phyloP scores from a whole-genome alignment of 2,329 filamentous ascomycete genomes.

The Xylaria sp. region DNA sequence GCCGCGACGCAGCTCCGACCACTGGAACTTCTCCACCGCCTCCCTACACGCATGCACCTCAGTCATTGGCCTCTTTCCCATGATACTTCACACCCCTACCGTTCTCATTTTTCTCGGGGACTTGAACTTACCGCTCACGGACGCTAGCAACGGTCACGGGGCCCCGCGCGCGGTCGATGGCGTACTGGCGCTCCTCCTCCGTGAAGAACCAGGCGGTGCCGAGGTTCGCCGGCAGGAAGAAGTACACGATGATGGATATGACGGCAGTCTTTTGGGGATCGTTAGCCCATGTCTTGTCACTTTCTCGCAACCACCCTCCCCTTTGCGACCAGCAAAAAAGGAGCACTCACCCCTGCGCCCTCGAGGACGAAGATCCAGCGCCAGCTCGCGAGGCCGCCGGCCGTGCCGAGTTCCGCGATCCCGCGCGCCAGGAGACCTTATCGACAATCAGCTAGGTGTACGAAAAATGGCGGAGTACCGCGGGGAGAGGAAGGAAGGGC shows the following conservation, averaged over 20 bases:
- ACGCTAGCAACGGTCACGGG: not conserved
- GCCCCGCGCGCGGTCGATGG: not conserved
- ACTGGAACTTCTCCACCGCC: constrained; percentile 54
- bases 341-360: constrained; percentile 50
- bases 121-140: not conserved
- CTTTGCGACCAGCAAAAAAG: too few species aligned
- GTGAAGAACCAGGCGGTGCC: not conserved
- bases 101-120: constrained; percentile 22
- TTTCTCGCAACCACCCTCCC: too few species aligned
- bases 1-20: constrained; percentile 64
- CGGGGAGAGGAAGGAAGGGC: not conserved
- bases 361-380: constrained; percentile 67
- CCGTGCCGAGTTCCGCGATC: constrained; percentile 59
- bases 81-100: constrained; percentile 32
- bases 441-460: constrained; percentile 5
- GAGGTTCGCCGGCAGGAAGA: not conserved
- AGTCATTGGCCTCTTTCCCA: constrained; percentile 36
- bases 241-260: not conserved
- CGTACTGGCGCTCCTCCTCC: not conserved
- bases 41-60: constrained; percentile 28
- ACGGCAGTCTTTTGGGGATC: not conserved
- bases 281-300: constrained; percentile 28
- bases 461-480: not conserved
- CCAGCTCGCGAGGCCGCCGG: constrained; percentile 59
- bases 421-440: constrained; percentile 61